Percentiles rank a stretch among this genome's conserved stretches.
Evolutionary conservation across 164 flowering plant species (phyloP).

Genomic region (Magnolia sinica): DNA sequence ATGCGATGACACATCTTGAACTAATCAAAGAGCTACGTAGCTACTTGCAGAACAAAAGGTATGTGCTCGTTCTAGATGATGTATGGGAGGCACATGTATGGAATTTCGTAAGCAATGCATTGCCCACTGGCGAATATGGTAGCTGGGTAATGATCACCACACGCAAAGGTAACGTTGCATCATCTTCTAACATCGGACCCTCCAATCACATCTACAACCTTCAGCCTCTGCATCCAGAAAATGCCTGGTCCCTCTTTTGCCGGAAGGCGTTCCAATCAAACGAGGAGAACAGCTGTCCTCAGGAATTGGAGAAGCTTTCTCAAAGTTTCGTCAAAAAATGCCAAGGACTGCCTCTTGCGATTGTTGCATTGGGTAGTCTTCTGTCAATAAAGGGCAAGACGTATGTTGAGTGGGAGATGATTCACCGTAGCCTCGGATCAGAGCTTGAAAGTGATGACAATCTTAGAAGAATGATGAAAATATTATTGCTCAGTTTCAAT

Average conservation of each 20-base stretch:
- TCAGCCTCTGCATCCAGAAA: not conserved
- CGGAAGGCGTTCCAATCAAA: slow-evolving; percentile 14
- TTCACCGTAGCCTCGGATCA: slow-evolving; percentile 10
- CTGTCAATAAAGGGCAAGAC: not conserved
- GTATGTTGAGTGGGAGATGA: slow-evolving; percentile 9
- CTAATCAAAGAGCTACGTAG: slow-evolving; percentile 11
- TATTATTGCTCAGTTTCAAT: slow-evolving; percentile 14
- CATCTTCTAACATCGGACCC: no score
- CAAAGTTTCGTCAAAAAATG: slow-evolving; percentile 10
- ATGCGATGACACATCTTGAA: slow-evolving; percentile 22
- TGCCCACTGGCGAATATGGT: slow-evolving; percentile 21
- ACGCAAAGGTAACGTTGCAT: slow-evolving; percentile 9
- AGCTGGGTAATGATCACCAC: slow-evolving; percentile 41
- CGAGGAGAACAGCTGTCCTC: not conserved
- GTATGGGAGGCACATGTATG: slow-evolving; percentile 27
- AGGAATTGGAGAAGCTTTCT: slow-evolving; percentile 2
- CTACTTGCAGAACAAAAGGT: slow-evolving; percentile 7
- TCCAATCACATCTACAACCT: not conserved
- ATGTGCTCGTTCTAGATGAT: slow-evolving; percentile 38
- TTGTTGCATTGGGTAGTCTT: slow-evolving; percentile 19
- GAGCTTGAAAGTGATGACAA: slow-evolving; percentile 5
- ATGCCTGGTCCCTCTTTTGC: slow-evolving; percentile 34
- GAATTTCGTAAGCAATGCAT: slow-evolving; percentile 20
- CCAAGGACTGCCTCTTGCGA: slow-evolving; percentile 23
- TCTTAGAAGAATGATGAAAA: not conserved